A percentile compares a stretch with the other conserved stretches of the same genome.
phyloP scores from a whole-genome alignment of 805 yeast species.

The Myxozyma kluyveri region DNA sequence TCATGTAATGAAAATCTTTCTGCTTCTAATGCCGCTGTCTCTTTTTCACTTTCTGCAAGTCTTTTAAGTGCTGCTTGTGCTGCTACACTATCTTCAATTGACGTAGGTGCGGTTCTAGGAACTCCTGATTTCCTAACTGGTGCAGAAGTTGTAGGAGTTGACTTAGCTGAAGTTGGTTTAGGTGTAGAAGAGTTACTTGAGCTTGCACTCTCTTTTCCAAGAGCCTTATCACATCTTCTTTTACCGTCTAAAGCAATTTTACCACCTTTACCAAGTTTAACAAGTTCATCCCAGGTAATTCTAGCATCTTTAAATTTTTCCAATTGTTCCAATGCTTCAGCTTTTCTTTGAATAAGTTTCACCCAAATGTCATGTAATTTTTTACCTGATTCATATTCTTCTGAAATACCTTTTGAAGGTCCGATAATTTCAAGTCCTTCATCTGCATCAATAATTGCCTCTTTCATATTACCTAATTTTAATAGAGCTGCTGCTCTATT shows the following conservation, averaged over 20 bases:
- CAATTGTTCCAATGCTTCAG: conserved; percentile 78
- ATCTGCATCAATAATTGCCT: conserved; percentile 48
- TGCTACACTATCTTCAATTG: conserved; percentile 18
- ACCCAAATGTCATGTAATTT: conserved; percentile 66
- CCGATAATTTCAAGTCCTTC: conserved; percentile 48
- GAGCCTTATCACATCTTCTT: conserved; percentile 65
- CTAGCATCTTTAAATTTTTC: conserved; percentile 70
- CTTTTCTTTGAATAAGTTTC: conserved; percentile 66
- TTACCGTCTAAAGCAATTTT: conserved; percentile 73
- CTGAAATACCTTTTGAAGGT: conserved; percentile 42
- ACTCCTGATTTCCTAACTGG: conserved; percentile 4
- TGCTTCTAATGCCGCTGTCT: conserved; percentile 50
- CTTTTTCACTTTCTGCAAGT: conserved; percentile 48
- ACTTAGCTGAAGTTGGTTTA: not conserved
- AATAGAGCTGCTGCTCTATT: conserved; percentile 68
- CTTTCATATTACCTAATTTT: conserved; percentile 67
- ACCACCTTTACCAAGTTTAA: conserved; percentile 65
- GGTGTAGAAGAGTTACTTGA: conserved; percentile 23
- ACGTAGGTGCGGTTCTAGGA: conserved; percentile 19
- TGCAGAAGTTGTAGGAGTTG: not conserved
- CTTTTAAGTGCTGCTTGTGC: conserved; percentile 50
- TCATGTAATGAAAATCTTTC: conserved; percentile 66
- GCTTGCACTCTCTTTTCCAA: conserved; percentile 38
- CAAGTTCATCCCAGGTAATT: conserved; percentile 55
- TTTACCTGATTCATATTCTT: conserved; percentile 50